These are phyloP conservation scores for Chlorella sp. DNA, from an alignment of 139 green algal genomes.

Conservation along the genomic window DNA sequence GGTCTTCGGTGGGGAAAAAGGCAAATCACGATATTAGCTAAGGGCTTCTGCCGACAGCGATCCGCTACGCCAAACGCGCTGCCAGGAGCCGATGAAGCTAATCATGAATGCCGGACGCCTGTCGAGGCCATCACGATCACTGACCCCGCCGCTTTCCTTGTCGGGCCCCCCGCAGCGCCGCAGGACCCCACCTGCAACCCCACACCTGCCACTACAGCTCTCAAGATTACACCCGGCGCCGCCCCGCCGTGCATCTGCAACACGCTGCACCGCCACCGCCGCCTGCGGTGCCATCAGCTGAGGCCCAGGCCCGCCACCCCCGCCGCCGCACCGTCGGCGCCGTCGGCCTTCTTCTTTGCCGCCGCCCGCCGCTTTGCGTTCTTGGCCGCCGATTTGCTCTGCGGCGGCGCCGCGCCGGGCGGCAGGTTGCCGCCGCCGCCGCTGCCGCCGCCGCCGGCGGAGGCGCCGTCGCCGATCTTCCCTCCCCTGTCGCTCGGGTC, in stretches of 20 bases:
- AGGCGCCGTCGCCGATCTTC: conserved; percentile 18
- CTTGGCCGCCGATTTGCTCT: conserved; percentile 67
- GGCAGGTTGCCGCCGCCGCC: conserved; percentile 31
- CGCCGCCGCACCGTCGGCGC: conserved; percentile 5
- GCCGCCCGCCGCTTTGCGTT: conserved; percentile 65
- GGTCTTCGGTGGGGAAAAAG: too few species aligned
- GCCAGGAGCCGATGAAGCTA: too few species aligned
- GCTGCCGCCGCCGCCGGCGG: not conserved
- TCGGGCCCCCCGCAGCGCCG: not conserved
- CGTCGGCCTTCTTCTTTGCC: conserved; percentile 43
- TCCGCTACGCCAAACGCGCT: too few species aligned
- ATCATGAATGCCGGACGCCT: too few species aligned
- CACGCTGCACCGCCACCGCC: not conserved
- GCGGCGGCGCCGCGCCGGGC: conserved; percentile 38
- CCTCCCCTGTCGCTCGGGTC: conserved; percentile 50
- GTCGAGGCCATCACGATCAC: too few species aligned
- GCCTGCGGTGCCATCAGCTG: not conserved
- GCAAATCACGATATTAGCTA: too few species aligned
- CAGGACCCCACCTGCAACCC: too few species aligned
- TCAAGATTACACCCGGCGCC: not conserved
- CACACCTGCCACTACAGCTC: too few species aligned
- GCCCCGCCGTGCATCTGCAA: not conserved
- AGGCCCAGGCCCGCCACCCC: conserved; percentile 10
- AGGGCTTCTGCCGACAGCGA: too few species aligned
- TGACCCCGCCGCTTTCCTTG: not conserved